Evolutionary conservation across 352 stramenopile genomes (phyloP).

Genomic region (Phytophthora podocarpi): DNA sequence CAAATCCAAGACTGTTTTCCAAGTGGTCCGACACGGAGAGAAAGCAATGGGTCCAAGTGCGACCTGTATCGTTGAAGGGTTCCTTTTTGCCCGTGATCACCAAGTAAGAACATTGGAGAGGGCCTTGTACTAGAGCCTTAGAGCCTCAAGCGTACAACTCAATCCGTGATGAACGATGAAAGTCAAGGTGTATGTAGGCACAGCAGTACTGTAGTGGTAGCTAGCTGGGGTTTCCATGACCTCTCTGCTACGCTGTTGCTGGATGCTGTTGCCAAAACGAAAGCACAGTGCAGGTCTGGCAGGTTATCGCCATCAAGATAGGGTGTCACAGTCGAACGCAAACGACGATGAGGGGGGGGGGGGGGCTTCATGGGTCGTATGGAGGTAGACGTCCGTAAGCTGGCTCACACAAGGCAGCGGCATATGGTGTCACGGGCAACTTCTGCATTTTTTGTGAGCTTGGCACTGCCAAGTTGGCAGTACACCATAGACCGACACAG

Average conservation of each 20-base stretch:
- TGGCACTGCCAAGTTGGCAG: too few species aligned
- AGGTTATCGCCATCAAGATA: background rate
- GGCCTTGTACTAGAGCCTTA: too few species aligned
- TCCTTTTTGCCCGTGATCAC: constrained; percentile 17
- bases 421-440: background rate
- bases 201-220: too few species aligned
- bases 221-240: background rate
- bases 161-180: background rate
- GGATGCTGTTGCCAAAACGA: background rate
- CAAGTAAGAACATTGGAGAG: constrained; percentile 5
- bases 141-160: too few species aligned
- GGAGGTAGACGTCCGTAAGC: background rate
- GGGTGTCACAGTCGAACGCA: background rate
- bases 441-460: background rate
- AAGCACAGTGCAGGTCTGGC: too few species aligned
- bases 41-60: too few species aligned
- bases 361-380: constrained; percentile 15
- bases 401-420: background rate
- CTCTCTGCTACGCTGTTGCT: background rate
- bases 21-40: background rate
- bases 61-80: constrained; percentile 1
- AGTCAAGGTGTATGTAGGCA: too few species aligned
- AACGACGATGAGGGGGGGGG: too few species aligned
- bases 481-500: too few species aligned
- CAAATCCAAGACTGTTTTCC: background rate